Evolutionary conservation across 1,284 basidiomycete genomes (phyloP).

Genomic region (Ceratobasidium sp.): DNA sequence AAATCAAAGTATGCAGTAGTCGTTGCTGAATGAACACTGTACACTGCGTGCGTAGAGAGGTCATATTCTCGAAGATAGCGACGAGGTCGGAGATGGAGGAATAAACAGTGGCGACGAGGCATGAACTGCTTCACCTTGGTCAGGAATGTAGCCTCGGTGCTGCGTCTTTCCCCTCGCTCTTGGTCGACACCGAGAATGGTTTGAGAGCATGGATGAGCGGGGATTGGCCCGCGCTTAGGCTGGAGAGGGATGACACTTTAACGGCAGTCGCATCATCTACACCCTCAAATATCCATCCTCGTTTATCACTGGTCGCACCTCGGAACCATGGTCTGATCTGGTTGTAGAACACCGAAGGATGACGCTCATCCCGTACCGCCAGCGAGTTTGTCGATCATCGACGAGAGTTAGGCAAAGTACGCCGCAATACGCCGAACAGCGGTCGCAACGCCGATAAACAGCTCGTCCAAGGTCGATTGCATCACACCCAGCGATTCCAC

Average conservation of each 20-base stretch:
- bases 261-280: conserved; percentile 69
- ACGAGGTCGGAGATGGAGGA: conserved; percentile 80
- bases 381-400: conserved; percentile 77
- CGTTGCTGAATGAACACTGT: conserved; percentile 18
- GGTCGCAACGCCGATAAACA: conserved; percentile 87
- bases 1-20: conserved; percentile 54
- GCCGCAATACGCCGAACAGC: conserved; percentile 79
- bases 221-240: conserved; percentile 93
- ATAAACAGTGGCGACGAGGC: conserved; percentile 91
- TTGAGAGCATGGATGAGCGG: conserved; percentile 76
- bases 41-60: conserved; percentile 38
- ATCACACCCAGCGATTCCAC: conserved; percentile 92
- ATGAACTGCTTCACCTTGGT: conserved; percentile 90
- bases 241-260: conserved; percentile 74
- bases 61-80: conserved; percentile 72
- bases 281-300: conserved; percentile 88
- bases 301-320: conserved; percentile 79
- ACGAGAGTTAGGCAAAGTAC: conserved; percentile 78
- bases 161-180: conserved; percentile 57
- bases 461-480: conserved; percentile 91
- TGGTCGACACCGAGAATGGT: conserved; percentile 88
- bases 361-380: conserved; percentile 78
- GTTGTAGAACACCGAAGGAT: conserved; percentile 87
- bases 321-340: conserved; percentile 93
- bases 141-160: conserved; percentile 71